Percentiles rank a stretch among this genome's conserved stretches.
phyloP scores from a whole-genome alignment of 768 basidiomycete genomes.

The Cantharellus cinnabarinus region DNA sequence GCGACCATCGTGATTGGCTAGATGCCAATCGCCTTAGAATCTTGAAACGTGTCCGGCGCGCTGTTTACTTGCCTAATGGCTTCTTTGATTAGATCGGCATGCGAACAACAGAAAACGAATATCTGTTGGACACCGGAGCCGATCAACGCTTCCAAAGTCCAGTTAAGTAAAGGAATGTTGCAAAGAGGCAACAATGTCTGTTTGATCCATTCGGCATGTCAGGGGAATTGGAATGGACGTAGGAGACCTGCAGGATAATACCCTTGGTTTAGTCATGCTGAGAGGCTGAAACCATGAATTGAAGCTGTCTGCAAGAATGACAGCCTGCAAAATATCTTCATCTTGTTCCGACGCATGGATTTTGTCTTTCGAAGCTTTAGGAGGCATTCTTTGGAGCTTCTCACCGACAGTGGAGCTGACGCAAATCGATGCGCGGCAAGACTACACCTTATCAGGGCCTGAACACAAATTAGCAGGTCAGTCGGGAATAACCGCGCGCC shows the following conservation, averaged over 20 bases:
- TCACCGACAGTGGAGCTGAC: no score
- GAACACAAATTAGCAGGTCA: no score
- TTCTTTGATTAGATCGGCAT: conserved; percentile 65
- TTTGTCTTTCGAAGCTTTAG: conserved; percentile 50
- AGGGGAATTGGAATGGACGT: neutral
- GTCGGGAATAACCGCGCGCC: no score
- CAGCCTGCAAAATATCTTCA: conserved; percentile 80
- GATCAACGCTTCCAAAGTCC: conserved; percentile 90
- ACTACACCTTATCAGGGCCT: no score
- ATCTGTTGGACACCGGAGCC: conserved; percentile 93
- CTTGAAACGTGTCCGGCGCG: neutral
- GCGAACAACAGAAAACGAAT: conserved; percentile 84
- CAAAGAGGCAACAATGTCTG: conserved; percentile 87
- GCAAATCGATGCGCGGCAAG: no score
- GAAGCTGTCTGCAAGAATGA: conserved; percentile 91
- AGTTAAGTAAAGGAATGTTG: conserved; percentile 81
- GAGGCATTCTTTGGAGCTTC: conserved; percentile 28
- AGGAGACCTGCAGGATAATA: conserved; percentile 19
- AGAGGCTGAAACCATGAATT: conserved; percentile 83
- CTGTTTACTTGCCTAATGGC: conserved; percentile 52
- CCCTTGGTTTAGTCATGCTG: conserved; percentile 73
- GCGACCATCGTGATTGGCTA: conserved; percentile 67
- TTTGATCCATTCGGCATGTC: neutral
- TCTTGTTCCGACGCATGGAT: conserved; percentile 31
- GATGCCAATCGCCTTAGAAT: neutral